Evolutionary conservation across 192 early-diverging fungal species (phyloP).

Genomic region (Rhizophagus prolifer): DNA sequence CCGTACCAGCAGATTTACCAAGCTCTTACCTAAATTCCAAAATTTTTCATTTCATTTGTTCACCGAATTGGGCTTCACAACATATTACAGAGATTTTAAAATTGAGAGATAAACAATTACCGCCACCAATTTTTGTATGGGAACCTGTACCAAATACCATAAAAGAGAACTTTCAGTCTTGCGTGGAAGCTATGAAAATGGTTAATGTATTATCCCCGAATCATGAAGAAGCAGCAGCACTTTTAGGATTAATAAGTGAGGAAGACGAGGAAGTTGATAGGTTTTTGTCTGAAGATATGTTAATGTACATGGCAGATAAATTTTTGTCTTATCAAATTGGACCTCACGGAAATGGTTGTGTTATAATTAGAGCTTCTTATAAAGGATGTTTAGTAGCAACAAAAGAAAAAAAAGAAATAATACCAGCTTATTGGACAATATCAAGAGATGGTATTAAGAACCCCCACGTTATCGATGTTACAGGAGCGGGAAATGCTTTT

Average conservation of each 20-base stretch:
- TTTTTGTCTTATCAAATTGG: constrained; percentile 25
- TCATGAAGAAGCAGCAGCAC: constrained; percentile 44
- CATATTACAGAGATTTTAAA: constrained; percentile 24
- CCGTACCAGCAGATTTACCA: constrained; percentile 35
- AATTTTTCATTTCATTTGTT: constrained; percentile 41
- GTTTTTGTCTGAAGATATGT: constrained; percentile 2
- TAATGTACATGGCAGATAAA: constrained; percentile 30
- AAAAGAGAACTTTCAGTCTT: constrained; percentile 30
- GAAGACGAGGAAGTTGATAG: constrained; percentile 15
- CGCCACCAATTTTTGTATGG: constrained; percentile 41
- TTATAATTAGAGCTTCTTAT: constrained; percentile 41
- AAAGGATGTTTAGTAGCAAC: constrained; percentile 31
- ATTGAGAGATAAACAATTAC: constrained; percentile 17
- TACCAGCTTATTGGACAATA: constrained; percentile 43
- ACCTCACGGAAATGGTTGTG: constrained; percentile 28
- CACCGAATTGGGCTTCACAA: constrained; percentile 33
- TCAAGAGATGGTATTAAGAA: not conserved
- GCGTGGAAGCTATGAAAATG: constrained; percentile 26
- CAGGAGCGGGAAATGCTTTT: constrained; percentile 48
- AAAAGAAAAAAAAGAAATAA: constrained; percentile 9
- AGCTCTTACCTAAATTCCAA: constrained; percentile 35
- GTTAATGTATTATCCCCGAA: constrained; percentile 44
- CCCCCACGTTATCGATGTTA: constrained; percentile 37
- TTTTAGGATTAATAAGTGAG: constrained; percentile 31
- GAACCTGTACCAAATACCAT: constrained; percentile 43